Evolutionary conservation across 805 yeast genomes (phyloP), one percentile per base, ranked within the genome.

Genomic region (Barnettozyma vustinii): DNA sequence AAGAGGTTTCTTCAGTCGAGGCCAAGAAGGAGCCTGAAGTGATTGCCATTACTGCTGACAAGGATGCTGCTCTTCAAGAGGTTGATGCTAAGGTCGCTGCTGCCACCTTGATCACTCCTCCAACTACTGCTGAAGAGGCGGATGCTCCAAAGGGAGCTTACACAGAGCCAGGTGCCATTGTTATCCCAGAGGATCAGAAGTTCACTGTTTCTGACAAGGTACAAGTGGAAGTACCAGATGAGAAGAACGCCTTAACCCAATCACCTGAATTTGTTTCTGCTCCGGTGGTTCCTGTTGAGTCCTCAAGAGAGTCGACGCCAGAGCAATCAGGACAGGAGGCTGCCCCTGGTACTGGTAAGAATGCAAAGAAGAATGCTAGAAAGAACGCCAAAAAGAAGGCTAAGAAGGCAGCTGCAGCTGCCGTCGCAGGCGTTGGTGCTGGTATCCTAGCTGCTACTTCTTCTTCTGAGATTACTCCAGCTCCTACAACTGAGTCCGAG

Each of bases 91-190:
- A 13, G 33, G 12, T 23, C 13, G 37, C 42, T 5, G 30, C 43
- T 42, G 39, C 52, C 26, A 19, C 50, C 18, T 40, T 56, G 19
- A 57, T 54, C 44, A 59, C 61, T 16, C 59, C 63, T 39, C 61
- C 63, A 9, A 45, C 25, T 4, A 57, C 63, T 10, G 40, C 56
- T 20, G 40, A 18, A 9, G 32, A 33, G 26, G 42, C 39, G 12
- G 44, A 20, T 9, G 16, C 21, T 30, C 37, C 42, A 18, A 42
- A 35, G 23, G 47, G 48, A 13, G 6, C 35, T 9, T 44, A 50
- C 18, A 42, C 26, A 18, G 53, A 50, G 19, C 50, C 52, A 35
- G 27, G 35, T 9, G 43, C 53, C n/a, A 36, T 47, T n/a, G 42
- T 48, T 10, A 47, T 47, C 35, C 53, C 53, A 13, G 44, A 27